Percentiles rank a stretch among this genome's conserved stretches.
phyloP scores from a whole-genome alignment of 371 early-diverging fungal species.

The Syncephalastrum sp. region DNA sequence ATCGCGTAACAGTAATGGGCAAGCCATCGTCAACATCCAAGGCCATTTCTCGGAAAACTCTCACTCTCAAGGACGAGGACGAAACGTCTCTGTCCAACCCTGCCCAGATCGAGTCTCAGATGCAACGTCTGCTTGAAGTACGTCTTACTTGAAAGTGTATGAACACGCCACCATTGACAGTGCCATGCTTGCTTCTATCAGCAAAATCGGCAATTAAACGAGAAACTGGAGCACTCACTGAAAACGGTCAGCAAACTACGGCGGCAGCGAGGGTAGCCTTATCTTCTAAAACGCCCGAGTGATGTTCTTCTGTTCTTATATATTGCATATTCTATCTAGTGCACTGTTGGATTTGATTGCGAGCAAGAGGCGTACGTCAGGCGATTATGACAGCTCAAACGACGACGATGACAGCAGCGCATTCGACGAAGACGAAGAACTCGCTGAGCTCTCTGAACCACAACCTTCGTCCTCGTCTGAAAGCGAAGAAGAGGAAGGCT shows the following conservation, averaged over 20 bases:
- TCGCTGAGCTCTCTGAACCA: constrained; percentile 13
- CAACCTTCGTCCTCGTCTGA: constrained; percentile 8
- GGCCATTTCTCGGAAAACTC: too few species aligned
- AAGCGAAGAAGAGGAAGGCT: constrained; percentile 8
- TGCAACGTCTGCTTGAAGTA: too few species aligned
- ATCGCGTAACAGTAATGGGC: too few species aligned
- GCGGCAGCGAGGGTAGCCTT: constrained; percentile 13
- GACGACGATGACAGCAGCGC: constrained; percentile 18
- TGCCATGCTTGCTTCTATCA: not conserved
- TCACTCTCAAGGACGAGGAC: too few species aligned
- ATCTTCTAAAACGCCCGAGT: not conserved
- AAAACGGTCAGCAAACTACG: constrained; percentile 12
- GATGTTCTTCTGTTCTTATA: not conserved
- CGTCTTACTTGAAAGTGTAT: too few species aligned
- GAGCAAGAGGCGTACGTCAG: not conserved
- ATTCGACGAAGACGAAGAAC: constrained; percentile 15
- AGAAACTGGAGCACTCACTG: constrained; percentile 10
- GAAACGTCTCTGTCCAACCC: too few species aligned
- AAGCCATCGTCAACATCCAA: too few species aligned
- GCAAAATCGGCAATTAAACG: constrained; percentile 14
- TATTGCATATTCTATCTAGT: not conserved
- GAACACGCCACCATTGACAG: too few species aligned
- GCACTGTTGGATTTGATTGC: constrained; percentile 13
- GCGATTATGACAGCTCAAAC: constrained; percentile 6
- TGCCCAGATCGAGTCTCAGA: too few species aligned